Base-by-base conservation (phyloP, 2,329 filamentous ascomycete species). In the Teratosphaeria gauchensis region DNA sequence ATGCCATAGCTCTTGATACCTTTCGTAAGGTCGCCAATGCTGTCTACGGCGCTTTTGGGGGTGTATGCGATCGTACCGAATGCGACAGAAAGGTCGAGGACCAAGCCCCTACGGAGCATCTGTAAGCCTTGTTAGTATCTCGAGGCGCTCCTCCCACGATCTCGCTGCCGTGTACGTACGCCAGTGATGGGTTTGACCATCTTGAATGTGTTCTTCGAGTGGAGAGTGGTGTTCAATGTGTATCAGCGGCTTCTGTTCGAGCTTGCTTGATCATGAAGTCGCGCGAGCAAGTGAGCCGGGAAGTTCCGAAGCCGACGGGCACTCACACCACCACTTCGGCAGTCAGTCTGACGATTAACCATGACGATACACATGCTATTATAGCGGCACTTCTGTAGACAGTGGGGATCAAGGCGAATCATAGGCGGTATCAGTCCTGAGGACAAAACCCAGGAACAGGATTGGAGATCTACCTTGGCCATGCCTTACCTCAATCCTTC, bases 91-190 rank as follows among this genome's bases (percentile, higher is more conserved):
- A 88, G 76, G 74, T 88, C 84, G 67, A 87, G 78, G 67, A 88
- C 84, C 61, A 87, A 77, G 71, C 78, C 79, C 72, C 82, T 79
- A 73, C 83, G 82, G 76, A 87, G 82, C 81, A 85, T 86, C 84
- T 86, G 69, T 53, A 59, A 46, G 24, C 31, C 53, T 31, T 51
- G 21, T 42, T 42, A 31, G 32, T 12, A 16, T n/a, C 52, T n/a
- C 21, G 7, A 31, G 9, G 4, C 19, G 52, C 32, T 53, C 8
- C 24, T 53, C 3, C 4, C 4, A n/a, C 24, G 21, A n/a, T 31
- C 30, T 53, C n/a, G 14, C 19, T 8, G 21, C 30, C 52, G 56
- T 46, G 32, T 53, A 73, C 77, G 61, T 78, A 79, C 77, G 67
- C 77, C 77, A 63, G 77, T 78, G 66, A 80, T 79, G 63, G 77